Conservation (phyloP, 352 stramenopile species). For the Plasmopara muralis region DNA sequence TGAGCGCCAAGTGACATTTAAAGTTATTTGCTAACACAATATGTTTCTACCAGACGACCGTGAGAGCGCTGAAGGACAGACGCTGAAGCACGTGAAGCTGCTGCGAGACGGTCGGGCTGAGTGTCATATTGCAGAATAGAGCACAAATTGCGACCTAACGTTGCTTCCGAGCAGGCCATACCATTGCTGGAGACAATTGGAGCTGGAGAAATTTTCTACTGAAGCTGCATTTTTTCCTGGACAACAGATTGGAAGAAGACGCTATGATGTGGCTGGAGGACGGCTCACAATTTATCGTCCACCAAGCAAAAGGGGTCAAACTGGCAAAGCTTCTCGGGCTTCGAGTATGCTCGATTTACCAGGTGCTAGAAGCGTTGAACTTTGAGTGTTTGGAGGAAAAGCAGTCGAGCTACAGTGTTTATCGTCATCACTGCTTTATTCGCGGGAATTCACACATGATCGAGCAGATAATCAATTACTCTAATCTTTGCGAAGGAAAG, state of each 20-base stretch:
- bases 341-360: constrained; percentile 15
- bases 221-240: constrained; percentile 18
- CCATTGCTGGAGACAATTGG: constrained; percentile 7
- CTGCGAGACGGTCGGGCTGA: constrained; percentile 6
- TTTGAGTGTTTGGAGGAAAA: constrained; percentile 19
- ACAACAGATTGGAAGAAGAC: constrained; percentile 8
- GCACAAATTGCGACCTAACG: background rate
- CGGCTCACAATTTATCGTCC: constrained; percentile 16
- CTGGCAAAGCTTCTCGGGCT: constrained; percentile 17
- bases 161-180: constrained; percentile 5
- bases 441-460: constrained; percentile 15
- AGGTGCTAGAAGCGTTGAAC: constrained; percentile 16
- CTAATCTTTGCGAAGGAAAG: constrained; percentile 1
- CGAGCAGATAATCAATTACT: constrained; percentile 5
- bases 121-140: background rate
- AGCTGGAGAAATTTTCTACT: constrained; percentile 17
- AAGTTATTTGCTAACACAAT: background rate
- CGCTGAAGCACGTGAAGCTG: constrained; percentile 19
- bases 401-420: constrained; percentile 11
- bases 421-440: constrained; percentile 21
- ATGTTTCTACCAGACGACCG: background rate
- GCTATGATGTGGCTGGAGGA: constrained; percentile 17
- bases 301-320: constrained; percentile 5
- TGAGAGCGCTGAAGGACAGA: constrained; percentile 1
- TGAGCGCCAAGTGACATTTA: background rate